Percentiles rank a stretch among this genome's conserved stretches.
Evolutionary conservation across 2,329 filamentous ascomycete species (phyloP).

Genomic region (Aureobasidium sp.): DNA sequence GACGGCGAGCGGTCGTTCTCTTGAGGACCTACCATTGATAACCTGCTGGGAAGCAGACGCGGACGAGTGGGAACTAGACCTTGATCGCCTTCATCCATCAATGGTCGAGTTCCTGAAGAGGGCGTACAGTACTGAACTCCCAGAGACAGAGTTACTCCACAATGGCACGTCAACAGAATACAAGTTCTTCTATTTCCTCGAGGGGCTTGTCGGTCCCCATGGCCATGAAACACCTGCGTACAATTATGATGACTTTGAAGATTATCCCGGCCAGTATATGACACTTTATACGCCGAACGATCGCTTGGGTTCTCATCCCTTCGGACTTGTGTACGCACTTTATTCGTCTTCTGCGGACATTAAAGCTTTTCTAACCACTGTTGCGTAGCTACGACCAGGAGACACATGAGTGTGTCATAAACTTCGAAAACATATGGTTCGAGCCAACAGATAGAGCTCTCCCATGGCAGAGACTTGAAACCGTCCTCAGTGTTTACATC

Average conservation of each 20-base stretch:
- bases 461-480: not conserved
- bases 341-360: no score
- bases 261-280: not conserved
- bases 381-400: not conserved
- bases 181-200: not conserved
- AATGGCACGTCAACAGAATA: not conserved
- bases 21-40: not conserved
- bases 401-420: not conserved
- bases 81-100: not conserved
- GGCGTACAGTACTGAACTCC: not conserved
- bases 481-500: not conserved
- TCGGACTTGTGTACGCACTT: not conserved
- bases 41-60: not conserved
- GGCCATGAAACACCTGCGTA: not conserved
- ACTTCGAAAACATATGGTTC: not conserved
- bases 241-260: not conserved
- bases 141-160: not conserved
- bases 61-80: not conserved
- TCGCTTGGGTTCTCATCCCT: not conserved
- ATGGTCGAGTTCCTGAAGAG: not conserved
- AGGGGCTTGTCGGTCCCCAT: not conserved
- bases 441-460: not conserved
- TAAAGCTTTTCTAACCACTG: not conserved
- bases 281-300: not conserved
- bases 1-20: not conserved